These are phyloP conservation scores for Striga hermonthica DNA, from an alignment of 305 asterid genomes.

Conservation along the genomic window DNA sequence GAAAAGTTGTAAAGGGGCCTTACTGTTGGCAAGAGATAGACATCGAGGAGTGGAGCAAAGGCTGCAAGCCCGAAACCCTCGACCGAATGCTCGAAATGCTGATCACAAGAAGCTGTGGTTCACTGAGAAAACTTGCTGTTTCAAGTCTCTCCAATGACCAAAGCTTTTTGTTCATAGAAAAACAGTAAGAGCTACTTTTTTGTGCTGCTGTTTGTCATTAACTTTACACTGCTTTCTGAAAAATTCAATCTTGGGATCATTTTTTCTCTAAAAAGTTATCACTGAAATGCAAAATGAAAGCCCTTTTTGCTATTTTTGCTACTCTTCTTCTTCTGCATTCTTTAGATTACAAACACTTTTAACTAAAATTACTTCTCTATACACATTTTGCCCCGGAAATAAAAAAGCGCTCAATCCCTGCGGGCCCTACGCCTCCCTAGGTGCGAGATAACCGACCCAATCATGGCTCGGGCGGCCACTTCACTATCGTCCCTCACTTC, in stretches of 20 bases:
- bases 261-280: too few relatives aligned
- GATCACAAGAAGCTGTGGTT: conserved; percentile 66
- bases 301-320: neutral
- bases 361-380: neutral
- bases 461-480: conserved; percentile 43
- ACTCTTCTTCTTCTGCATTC: neutral
- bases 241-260: too few relatives aligned
- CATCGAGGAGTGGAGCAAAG: conserved; percentile 80
- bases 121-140: conserved; percentile 60
- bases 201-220: neutral
- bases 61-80: conserved; percentile 41
- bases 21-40: conserved; percentile 94
- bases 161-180: conserved; percentile 22
- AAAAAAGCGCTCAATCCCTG: conserved; percentile 58
- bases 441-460: conserved; percentile 50
- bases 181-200: neutral
- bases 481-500: conserved; percentile 49
- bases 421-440: conserved; percentile 54
- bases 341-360: neutral
- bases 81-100: conserved; percentile 67
- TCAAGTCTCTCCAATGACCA: conserved; percentile 54
- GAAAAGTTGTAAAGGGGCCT: conserved; percentile 61
- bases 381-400: conserved; percentile 26
- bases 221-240: neutral
- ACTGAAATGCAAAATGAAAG: neutral